These are phyloP conservation scores for Vigna unguiculata DNA, from an alignment of 306 rosid genomes.

Conservation along the genomic window DNA sequence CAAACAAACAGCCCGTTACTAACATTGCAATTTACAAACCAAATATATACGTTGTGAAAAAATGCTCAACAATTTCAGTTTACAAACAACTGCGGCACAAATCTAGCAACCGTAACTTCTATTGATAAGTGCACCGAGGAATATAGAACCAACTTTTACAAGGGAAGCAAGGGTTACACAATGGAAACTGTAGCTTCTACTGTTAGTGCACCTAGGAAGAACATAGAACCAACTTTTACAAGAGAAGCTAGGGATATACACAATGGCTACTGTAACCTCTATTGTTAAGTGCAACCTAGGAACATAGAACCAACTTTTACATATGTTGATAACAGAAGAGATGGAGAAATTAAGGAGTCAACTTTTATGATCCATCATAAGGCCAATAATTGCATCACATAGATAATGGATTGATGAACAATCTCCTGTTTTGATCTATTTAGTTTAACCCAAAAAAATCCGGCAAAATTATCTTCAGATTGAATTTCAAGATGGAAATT, in stretches of 20 bases:
- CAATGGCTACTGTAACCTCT: neutral
- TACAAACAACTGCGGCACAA: slow-evolving; percentile 1
- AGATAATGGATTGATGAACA: slow-evolving; percentile 1
- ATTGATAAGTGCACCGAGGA: neutral
- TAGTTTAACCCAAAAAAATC: slow-evolving; percentile 14
- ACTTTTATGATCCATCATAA: slow-evolving; percentile 1
- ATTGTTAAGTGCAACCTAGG: slow-evolving; percentile 7
- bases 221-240: slow-evolving; percentile 22
- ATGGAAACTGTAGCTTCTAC: neutral
- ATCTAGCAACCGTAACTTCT: neutral
- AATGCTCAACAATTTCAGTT: slow-evolving; percentile 28
- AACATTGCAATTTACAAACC: slow-evolving; percentile 9
- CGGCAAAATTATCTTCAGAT: neutral
- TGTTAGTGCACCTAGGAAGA: slow-evolving; percentile 2
- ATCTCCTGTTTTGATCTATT: neutral
- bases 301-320: slow-evolving; percentile 7
- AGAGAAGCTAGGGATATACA: neutral
- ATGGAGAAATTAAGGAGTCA: neutral
- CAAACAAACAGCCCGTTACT: slow-evolving; percentile 17
- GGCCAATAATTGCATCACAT: slow-evolving; percentile 25
- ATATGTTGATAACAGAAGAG: neutral
- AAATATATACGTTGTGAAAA: slow-evolving; percentile 3
- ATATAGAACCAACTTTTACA: slow-evolving; percentile 15
- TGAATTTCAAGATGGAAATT: slow-evolving; percentile 16
- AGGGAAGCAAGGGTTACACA: slow-evolving; percentile 5